A percentile compares a stretch with the other conserved stretches of the same genome.
Conservation (phyloP, 371 early-diverging fungal genomes). For the Mortierella sp. region DNA sequence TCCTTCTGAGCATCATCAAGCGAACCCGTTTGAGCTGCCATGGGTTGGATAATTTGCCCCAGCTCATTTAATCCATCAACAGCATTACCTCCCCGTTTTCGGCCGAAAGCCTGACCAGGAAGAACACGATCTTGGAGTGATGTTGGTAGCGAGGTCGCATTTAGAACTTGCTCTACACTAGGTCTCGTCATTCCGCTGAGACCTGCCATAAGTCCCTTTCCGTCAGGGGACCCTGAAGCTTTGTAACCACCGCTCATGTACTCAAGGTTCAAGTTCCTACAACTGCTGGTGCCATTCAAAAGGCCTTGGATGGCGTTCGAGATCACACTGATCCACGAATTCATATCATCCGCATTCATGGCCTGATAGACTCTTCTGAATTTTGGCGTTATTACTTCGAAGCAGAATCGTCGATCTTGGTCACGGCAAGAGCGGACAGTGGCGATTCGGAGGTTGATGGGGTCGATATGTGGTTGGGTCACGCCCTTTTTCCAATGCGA, state of each 20-base stretch:
- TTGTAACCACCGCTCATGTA: slow-evolving; percentile 7
- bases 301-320: slow-evolving; percentile 78
- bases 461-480: slow-evolving; percentile 69
- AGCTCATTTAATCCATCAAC: slow-evolving; percentile 36
- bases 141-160: slow-evolving; percentile 22
- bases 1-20: slow-evolving; percentile 2
- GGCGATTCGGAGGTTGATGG: slow-evolving; percentile 77
- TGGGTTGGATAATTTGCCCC: slow-evolving; percentile 32
- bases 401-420: slow-evolving; percentile 80
- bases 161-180: slow-evolving; percentile 42
- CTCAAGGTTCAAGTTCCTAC: slow-evolving; percentile 29
- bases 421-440: slow-evolving; percentile 82
- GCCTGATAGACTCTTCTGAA: slow-evolving; percentile 80
- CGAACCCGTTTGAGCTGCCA: slow-evolving; percentile 1
- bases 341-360: slow-evolving; percentile 75
- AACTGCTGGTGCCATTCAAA: slow-evolving; percentile 70
- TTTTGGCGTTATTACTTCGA: slow-evolving; percentile 79
- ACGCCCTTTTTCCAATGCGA: slow-evolving; percentile 77
- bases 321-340: slow-evolving; percentile 76
- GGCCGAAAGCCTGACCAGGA: slow-evolving; percentile 29
- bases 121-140: slow-evolving; percentile 28
- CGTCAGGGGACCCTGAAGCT: background rate
- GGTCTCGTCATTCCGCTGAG: slow-evolving; percentile 20
- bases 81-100: slow-evolving; percentile 36
- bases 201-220: slow-evolving; percentile 30